Percentiles rank a stretch among this genome's conserved stretches.
Conservation (phyloP, 257 asterid species). For the Solanum chaucha region DNA sequence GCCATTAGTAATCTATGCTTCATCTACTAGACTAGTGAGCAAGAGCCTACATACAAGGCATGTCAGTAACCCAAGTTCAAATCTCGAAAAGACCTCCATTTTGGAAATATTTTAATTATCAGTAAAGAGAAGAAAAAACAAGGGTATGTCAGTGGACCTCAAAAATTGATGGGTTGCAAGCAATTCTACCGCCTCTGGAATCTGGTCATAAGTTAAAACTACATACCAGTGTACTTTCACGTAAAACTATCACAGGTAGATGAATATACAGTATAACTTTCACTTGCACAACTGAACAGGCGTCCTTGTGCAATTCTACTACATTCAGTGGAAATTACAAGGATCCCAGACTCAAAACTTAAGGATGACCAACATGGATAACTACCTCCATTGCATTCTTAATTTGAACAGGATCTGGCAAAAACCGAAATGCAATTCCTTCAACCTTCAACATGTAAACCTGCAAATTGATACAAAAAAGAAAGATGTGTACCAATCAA, state of each 20-base stretch:
- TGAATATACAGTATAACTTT: neutral
- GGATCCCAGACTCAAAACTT: neutral
- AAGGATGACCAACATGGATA: neutral
- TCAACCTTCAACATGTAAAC: slow-evolving; percentile 95
- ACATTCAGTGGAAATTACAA: neutral
- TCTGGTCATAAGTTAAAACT: neutral
- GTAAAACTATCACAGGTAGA: neutral
- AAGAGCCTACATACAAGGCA: neutral
- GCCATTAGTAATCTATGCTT: neutral
- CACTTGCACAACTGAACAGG: neutral
- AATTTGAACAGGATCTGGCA: slow-evolving; percentile 92
- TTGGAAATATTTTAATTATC: neutral
- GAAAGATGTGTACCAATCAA: neutral
- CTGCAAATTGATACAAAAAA: slow-evolving; percentile 24
- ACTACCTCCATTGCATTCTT: slow-evolving; percentile 89
- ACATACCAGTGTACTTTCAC: neutral
- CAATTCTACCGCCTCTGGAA: neutral
- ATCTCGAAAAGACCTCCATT: neutral
- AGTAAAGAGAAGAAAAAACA: neutral
- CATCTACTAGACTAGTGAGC: neutral
- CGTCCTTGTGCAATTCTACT: neutral
- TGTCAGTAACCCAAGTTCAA: neutral
- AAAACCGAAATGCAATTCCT: slow-evolving; percentile 89
- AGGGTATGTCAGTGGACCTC: neutral
- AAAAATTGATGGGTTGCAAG: neutral